These are phyloP conservation scores for Plasmopara viticola DNA, from an alignment of 352 stramenopile species.

Conservation along the genomic window DNA sequence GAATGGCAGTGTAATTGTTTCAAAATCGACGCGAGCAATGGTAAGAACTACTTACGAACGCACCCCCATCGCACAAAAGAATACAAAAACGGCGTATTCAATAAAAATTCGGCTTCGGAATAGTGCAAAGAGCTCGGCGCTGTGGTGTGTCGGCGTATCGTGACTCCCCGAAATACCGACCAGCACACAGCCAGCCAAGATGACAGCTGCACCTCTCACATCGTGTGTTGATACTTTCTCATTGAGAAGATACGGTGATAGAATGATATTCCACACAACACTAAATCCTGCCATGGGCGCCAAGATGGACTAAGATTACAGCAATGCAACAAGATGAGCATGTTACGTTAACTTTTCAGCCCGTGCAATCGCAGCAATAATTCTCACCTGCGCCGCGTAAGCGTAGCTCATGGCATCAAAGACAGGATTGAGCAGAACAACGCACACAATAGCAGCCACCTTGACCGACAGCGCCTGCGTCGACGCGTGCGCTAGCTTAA, in stretches of 20 bases:
- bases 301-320: constrained; percentile 59
- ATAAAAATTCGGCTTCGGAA: constrained; percentile 72
- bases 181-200: constrained; percentile 66
- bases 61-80: constrained; percentile 36
- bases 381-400: constrained; percentile 69
- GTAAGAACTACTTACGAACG: constrained; percentile 9
- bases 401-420: constrained; percentile 85
- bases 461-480: constrained; percentile 47
- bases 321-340: constrained; percentile 13
- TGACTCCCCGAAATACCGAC: constrained; percentile 79
- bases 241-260: constrained; percentile 75
- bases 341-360: constrained; percentile 9
- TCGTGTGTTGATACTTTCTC: constrained; percentile 74
- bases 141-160: constrained; percentile 67
- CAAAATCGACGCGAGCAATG: constrained; percentile 1
- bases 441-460: constrained; percentile 64
- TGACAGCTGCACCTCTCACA: constrained; percentile 63
- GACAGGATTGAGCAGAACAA: constrained; percentile 80
- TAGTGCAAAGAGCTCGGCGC: constrained; percentile 69
- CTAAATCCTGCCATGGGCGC: constrained; percentile 84
- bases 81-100: constrained; percentile 49
- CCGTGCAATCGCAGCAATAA: constrained; percentile 4
- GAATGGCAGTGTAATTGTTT: constrained; percentile 3
- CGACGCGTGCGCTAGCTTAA: constrained; percentile 78
- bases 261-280: constrained; percentile 84